Conservation (phyloP, 1,284 basidiomycete genomes). For the Cryptococcus sp. region DNA sequence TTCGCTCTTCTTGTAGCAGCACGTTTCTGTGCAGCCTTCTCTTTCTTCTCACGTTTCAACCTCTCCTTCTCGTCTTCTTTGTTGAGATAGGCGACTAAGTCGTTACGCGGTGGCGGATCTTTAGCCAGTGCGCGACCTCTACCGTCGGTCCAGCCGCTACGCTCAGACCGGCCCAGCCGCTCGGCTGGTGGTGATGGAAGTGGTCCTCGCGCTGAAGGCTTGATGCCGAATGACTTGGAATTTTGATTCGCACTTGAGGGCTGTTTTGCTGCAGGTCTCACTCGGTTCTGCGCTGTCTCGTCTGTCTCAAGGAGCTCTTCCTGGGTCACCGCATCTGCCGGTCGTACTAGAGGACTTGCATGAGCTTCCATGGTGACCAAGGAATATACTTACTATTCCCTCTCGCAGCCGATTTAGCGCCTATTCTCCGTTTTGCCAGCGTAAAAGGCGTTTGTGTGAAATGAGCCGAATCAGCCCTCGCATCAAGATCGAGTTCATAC, state of each 20-base stretch:
- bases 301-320: background rate
- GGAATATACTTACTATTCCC: no score
- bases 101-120: constrained; percentile 4
- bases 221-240: background rate
- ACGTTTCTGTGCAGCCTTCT: constrained; percentile 2
- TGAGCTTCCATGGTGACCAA: no score
- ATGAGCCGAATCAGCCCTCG: background rate
- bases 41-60: constrained; percentile 15
- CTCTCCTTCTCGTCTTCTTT: constrained; percentile 4
- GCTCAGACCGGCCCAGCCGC: constrained; percentile 3
- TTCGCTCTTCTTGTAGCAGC: background rate
- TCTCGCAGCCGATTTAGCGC: no score
- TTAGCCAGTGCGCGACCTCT: constrained; percentile 14
- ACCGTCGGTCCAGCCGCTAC: constrained; percentile 24
- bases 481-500: background rate
- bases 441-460: background rate
- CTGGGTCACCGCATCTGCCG: background rate
- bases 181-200: background rate
- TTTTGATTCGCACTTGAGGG: background rate
- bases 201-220: background rate
- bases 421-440: background rate
- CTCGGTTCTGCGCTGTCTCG: background rate
- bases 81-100: constrained; percentile 1
- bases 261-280: background rate
- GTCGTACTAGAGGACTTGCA: background rate